phyloP scores from a whole-genome alignment of 108 stramenopile species.

The Cyclostephanos invisitatus region DNA sequence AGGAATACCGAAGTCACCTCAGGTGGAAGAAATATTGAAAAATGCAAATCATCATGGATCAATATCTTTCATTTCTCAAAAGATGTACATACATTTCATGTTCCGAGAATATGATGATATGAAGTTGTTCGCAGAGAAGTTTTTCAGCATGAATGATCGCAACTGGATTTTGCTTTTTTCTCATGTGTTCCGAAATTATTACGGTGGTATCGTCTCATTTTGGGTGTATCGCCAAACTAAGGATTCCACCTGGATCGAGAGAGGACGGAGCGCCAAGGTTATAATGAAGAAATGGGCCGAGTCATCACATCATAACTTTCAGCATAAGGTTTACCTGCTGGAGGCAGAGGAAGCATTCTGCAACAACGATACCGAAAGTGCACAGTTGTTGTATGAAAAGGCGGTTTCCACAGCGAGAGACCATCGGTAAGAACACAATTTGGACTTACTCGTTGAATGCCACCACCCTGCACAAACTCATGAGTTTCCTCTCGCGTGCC shows the following conservation, averaged over 20 bases:
- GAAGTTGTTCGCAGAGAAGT: background rate
- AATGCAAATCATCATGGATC: background rate
- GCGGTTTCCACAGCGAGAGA: constrained; percentile 27
- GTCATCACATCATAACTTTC: constrained; percentile 29
- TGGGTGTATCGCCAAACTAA: constrained; percentile 21
- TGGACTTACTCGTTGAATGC: background rate
- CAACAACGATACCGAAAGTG: constrained; percentile 15
- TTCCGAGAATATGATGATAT: constrained; percentile 11
- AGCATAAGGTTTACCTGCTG: constrained; percentile 26
- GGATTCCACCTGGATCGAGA: constrained; percentile 10
- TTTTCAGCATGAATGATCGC: background rate
- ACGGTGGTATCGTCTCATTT: constrained; percentile 17
- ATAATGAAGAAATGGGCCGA: constrained; percentile 17
- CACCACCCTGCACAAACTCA: too few relatives aligned
- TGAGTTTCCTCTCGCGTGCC: background rate
- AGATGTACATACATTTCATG: constrained; percentile 15
- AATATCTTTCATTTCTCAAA: background rate
- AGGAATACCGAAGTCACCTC: background rate
- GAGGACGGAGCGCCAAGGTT: constrained; percentile 8
- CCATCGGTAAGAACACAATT: background rate
- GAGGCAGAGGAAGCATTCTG: constrained; percentile 36
- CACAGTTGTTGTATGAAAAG: constrained; percentile 18
- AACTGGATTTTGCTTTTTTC: background rate
- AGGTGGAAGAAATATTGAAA: background rate
- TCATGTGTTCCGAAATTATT: constrained; percentile 1